Evolutionary conservation across 2,329 filamentous ascomycete species (phyloP).

Genomic region (Penicillium oxalicum): DNA sequence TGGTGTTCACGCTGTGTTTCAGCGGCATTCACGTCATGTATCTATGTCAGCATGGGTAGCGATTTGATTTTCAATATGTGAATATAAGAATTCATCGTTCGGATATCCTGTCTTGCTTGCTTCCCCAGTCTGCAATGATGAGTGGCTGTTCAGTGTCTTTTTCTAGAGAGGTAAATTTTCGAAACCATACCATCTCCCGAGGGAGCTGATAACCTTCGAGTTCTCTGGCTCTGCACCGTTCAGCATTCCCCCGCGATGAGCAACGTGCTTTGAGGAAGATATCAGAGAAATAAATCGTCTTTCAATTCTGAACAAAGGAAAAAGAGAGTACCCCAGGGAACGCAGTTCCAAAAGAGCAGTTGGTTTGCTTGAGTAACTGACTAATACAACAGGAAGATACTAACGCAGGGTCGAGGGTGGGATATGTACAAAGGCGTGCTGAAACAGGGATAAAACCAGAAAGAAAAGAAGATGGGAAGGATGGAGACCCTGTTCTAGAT

Average conservation of each 20-base stretch:
- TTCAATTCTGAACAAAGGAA: constrained; percentile 25
- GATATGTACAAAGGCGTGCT: constrained; percentile 30
- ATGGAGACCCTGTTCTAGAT: constrained; percentile 14
- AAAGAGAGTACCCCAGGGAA: constrained; percentile 22
- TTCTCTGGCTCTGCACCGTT: too few relatives aligned
- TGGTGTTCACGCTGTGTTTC: constrained; percentile 23
- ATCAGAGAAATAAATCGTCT: constrained; percentile 17
- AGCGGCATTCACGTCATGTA: constrained; percentile 22
- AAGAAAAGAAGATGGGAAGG: constrained; percentile 2
- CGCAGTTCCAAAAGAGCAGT: constrained; percentile 11
- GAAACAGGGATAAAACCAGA: constrained; percentile 8
- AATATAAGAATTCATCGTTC: constrained; percentile 21
- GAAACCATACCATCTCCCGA: too few relatives aligned
- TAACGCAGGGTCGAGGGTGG: constrained; percentile 19
- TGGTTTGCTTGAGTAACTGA: constrained; percentile 22
- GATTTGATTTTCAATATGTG: constrained; percentile 23
- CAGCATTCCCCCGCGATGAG: too few relatives aligned
- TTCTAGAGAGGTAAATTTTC: too few relatives aligned
- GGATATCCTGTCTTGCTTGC: neutral
- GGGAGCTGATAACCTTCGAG: too few relatives aligned
- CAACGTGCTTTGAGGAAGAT: neutral
- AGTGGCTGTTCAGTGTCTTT: too few relatives aligned
- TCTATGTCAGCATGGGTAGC: constrained; percentile 26
- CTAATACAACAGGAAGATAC: constrained; percentile 29
- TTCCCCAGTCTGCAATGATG: neutral